phyloP scores from a whole-genome alignment of 1,284 basidiomycete genomes.

The Jaminaea rosea region DNA sequence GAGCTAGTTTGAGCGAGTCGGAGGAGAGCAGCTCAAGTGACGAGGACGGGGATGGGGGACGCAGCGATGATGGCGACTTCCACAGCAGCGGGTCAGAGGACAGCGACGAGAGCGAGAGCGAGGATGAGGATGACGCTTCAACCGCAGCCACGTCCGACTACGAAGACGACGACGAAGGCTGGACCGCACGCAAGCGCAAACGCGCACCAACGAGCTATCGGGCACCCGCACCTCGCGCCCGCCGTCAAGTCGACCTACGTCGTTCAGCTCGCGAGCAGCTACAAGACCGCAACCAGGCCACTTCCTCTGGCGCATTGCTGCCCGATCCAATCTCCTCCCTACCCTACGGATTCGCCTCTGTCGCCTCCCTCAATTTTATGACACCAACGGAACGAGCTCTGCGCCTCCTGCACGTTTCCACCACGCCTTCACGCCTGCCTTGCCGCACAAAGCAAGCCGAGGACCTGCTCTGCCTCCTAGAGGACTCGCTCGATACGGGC shows the following conservation, averaged over 20 bases:
- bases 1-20: not conserved
- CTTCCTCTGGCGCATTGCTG: constrained; percentile 12
- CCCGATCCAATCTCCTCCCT: constrained; percentile 28
- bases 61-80: not conserved
- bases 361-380: constrained; percentile 13
- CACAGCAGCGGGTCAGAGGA: not conserved
- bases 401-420: constrained; percentile 74
- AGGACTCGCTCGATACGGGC: constrained; percentile 79
- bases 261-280: not conserved
- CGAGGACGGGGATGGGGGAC: not conserved
- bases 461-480: constrained; percentile 66
- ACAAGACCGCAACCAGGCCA: not conserved
- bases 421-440: constrained; percentile 78
- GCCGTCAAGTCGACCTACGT: constrained; percentile 1
- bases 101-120: not conserved
- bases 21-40: not conserved
- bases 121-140: constrained; percentile 1
- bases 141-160: constrained; percentile 1
- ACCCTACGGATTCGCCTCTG: constrained; percentile 13
- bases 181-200: not conserved
- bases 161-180: not conserved
- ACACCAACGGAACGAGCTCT: constrained; percentile 34
- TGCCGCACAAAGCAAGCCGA: constrained; percentile 82
- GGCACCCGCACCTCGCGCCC: constrained; percentile 4
- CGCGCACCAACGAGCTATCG: constrained; percentile 2